Percentiles rank a stretch among this genome's conserved stretches.
phyloP scores from a whole-genome alignment of 2,329 filamentous ascomycete genomes.

The Tolypocladium ovalisporum region DNA sequence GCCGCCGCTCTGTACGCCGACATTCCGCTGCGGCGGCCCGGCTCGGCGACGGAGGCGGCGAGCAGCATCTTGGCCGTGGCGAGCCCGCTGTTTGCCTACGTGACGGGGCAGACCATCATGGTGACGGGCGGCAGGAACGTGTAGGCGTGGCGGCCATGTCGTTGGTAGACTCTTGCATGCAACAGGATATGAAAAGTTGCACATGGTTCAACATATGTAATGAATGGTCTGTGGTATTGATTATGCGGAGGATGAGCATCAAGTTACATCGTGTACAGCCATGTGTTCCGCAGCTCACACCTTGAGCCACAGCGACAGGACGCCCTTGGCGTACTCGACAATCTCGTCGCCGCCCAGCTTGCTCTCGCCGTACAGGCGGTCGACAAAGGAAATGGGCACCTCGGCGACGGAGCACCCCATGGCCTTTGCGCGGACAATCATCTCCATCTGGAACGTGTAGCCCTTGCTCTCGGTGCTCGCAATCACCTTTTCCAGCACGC shows the following conservation, averaged over 20 bases:
- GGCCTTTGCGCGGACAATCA: conserved; percentile 95
- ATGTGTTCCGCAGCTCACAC: conserved; percentile 38
- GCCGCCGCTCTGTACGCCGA: conserved; percentile 48
- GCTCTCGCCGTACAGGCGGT: conserved; percentile 87
- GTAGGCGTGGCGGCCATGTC: conserved; percentile 17
- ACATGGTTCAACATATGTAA: no score
- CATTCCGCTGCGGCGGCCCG: conserved; percentile 69
- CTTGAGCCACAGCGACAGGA: conserved; percentile 67
- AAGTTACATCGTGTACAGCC: not conserved
- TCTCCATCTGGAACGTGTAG: conserved; percentile 99
- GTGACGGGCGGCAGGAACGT: conserved; percentile 68
- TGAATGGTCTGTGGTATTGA: not conserved
- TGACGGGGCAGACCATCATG: conserved; percentile 77
- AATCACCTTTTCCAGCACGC: conserved; percentile 82
- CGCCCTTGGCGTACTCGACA: conserved; percentile 87
- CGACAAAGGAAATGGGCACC: conserved; percentile 93
- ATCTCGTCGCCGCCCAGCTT: conserved; percentile 95
- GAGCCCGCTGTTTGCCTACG: conserved; percentile 75
- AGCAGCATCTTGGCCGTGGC: conserved; percentile 66
- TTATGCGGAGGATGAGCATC: not conserved
- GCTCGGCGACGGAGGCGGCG: conserved; percentile 71
- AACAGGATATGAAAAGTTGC: not conserved
- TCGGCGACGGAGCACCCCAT: conserved; percentile 92
- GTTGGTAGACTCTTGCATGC: no score
- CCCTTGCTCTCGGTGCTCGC: conserved; percentile 87